phyloP scores from a whole-genome alignment of 768 basidiomycete species.

The Lactarius sanguifluus region DNA sequence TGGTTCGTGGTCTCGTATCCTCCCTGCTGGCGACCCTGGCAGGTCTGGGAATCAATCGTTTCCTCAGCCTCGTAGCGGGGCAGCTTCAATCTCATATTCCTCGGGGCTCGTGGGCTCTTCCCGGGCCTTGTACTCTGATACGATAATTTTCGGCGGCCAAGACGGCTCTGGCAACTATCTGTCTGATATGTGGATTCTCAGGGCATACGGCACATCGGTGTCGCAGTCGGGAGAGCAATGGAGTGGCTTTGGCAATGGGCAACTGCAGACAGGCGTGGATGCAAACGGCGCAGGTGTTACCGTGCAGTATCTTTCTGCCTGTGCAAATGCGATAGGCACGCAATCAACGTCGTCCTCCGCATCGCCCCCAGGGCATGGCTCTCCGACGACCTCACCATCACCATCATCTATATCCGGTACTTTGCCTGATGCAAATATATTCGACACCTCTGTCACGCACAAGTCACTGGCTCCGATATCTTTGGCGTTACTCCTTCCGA shows the following conservation, averaged over 20 bases:
- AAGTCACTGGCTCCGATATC: constrained; percentile 51
- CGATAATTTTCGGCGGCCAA: constrained; percentile 76
- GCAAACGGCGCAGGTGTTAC: constrained; percentile 70
- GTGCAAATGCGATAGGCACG: constrained; percentile 46
- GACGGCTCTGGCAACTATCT: constrained; percentile 66
- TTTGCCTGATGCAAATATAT: constrained; percentile 28
- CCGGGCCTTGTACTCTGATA: constrained; percentile 55
- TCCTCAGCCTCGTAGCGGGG: constrained; percentile 71
- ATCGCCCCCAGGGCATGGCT: constrained; percentile 15
- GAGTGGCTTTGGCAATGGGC: constrained; percentile 65
- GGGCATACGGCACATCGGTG: constrained; percentile 65
- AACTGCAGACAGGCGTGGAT: constrained; percentile 57
- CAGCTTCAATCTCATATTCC: constrained; percentile 57
- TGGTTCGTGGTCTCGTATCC: constrained; percentile 66
- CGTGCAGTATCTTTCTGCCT: constrained; percentile 56
- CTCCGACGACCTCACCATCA: constrained; percentile 31
- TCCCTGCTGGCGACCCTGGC: constrained; percentile 76
- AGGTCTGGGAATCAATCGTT: constrained; percentile 46
- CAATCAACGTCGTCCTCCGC: not conserved
- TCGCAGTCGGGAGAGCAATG: constrained; percentile 55
- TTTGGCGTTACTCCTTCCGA: constrained; percentile 45
- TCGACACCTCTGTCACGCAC: constrained; percentile 47
- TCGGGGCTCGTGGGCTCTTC: constrained; percentile 56
- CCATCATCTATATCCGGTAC: constrained; percentile 26
- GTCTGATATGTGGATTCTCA: constrained; percentile 74